Evolutionary conservation across 176 grass and related monocot species (phyloP), one percentile per base, ranked within the genome.

Genomic region (Raddia distichophylla): DNA sequence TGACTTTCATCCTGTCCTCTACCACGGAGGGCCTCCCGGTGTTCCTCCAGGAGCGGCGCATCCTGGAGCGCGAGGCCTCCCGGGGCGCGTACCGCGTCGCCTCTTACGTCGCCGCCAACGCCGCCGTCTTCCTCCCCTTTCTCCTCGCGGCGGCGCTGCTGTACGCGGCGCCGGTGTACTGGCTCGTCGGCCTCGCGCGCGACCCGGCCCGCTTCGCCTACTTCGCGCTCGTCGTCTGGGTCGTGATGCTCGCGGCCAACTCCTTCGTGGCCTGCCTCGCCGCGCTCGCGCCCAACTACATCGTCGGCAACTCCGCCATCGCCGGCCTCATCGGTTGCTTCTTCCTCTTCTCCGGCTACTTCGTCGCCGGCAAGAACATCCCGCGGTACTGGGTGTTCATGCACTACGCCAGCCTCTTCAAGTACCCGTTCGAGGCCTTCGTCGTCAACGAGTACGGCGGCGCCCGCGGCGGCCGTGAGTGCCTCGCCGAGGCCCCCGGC

Each of bases 301-400:
- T 98, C 88, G 82, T 95, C 56, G 95, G 92, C 16, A 98, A 94
- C 77, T 98, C 95, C 55, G 62, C 93, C 81, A 87, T 94, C 3
- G 44, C 90, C 0, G 95, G 92, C 0, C 62, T 98, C 56, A 89
- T 98, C 84, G 92, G 92, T 4, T 91, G 90, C 72, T 98, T 98
- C 95, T 98, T 98, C 80, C 95, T 98, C 78, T 98, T 98, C 88
- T 98, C 95, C 3, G 92, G 92, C 8, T 98, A 98, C 86, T 98
- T 98, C 90, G 90, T 95, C 2, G 83, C 92, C 0, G 87, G 91
- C 87, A 84, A 77, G 46, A 70, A 75, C 70, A 98, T 98, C 74
- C 95, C 95, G 47, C 84, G 69, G 16, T 98, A 98, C 61, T 98
- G 95, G 95, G 64, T 93, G 43, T 98, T 98, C 88, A 92, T 94